A percentile compares a stretch with the other conserved stretches of the same genome.
Evolutionary conservation across 2,329 filamentous ascomycete genomes (phyloP).

Genomic region (Amauroascus niger): DNA sequence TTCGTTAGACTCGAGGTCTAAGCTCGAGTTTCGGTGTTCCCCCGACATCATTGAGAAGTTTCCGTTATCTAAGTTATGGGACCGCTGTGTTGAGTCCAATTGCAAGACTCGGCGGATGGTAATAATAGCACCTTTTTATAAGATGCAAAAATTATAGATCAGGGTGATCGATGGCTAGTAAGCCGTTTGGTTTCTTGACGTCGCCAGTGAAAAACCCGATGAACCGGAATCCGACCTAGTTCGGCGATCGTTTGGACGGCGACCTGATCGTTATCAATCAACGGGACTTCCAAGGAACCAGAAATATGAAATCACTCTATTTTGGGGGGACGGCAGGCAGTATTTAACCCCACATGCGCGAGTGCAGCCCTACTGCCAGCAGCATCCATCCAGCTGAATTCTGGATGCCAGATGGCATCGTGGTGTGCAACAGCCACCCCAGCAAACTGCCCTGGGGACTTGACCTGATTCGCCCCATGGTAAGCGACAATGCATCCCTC

Average conservation of each 20-base stretch:
- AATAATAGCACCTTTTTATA: neutral
- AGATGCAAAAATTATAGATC: neutral
- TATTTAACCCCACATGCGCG: neutral
- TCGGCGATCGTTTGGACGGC: neutral
- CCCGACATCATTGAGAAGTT: constrained; percentile 1
- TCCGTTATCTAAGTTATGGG: neutral
- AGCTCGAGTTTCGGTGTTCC: constrained; percentile 3
- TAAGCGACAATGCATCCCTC: neutral
- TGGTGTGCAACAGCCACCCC: neutral
- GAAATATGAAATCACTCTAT: neutral
- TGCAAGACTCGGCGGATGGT: neutral
- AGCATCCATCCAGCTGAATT: neutral
- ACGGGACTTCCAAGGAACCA: neutral
- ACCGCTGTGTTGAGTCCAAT: neutral
- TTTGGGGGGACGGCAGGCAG: neutral
- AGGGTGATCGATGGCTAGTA: neutral
- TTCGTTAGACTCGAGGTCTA: constrained; percentile 26
- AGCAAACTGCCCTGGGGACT: neutral
- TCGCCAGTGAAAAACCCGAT: neutral
- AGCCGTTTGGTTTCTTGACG: neutral
- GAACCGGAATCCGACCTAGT: neutral
- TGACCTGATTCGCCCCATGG: neutral
- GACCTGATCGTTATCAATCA: neutral
- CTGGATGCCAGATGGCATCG: neutral
- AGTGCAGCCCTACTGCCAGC: neutral